Conservation (phyloP, 257 asterid genomes). For the Misopates orontium region DNA sequence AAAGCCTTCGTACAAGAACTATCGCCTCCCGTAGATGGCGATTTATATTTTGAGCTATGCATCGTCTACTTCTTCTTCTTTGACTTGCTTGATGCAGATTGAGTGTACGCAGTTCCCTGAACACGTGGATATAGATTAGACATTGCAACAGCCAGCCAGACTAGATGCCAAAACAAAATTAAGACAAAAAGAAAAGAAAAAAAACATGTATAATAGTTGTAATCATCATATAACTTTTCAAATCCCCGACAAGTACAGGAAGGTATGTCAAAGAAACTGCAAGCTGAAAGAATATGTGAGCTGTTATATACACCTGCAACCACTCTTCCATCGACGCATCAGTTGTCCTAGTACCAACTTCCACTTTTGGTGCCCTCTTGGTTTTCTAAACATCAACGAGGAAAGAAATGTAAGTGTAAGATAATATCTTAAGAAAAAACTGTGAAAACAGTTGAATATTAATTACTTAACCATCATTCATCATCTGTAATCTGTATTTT, state of each 20-base stretch:
- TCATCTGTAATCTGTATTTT: too few relatives aligned
- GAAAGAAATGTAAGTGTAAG: conserved; percentile 18
- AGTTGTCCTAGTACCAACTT: conserved; percentile 91
- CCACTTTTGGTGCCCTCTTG: conserved; percentile 91
- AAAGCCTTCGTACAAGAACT: conserved; percentile 28
- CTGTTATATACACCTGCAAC: conserved; percentile 70
- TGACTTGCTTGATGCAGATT: conserved; percentile 61
- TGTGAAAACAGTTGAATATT: too few relatives aligned
- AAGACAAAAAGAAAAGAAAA: too few relatives aligned
- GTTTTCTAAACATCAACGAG: conserved; percentile 54
- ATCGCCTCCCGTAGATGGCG: conserved; percentile 4
- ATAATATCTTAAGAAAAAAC: background rate
- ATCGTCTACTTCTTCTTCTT: conserved; percentile 86
- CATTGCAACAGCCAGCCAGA: too few relatives aligned
- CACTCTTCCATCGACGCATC: conserved; percentile 92
- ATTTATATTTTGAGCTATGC: conserved; percentile 27
- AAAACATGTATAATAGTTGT: background rate
- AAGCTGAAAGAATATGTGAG: conserved; percentile 11
- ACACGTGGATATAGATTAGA: conserved; percentile 16
- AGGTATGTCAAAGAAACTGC: background rate
- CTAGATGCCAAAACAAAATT: too few relatives aligned
- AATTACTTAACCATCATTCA: too few relatives aligned
- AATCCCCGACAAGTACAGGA: background rate
- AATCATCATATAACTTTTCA: too few relatives aligned
- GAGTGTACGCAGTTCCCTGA: conserved; percentile 89